A percentile compares a stretch with the other conserved stretches of the same genome.
phyloP scores from a whole-genome alignment of 768 basidiomycete genomes.

The Clitopilus hobsonii region DNA sequence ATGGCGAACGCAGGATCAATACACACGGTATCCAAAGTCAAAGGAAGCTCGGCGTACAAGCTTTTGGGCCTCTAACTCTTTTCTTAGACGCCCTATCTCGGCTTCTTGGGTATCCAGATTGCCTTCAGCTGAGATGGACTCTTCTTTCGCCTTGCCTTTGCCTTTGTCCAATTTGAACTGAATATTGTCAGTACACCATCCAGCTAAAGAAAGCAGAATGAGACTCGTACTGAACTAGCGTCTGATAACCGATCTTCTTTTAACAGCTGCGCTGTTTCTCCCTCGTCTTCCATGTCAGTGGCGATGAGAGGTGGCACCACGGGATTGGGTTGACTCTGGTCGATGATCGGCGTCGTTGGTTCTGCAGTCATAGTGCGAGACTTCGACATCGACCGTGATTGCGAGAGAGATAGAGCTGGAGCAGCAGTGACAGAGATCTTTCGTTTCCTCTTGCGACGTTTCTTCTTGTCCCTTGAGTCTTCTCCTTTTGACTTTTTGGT shows the following conservation, averaged over 20 bases:
- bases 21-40: background rate
- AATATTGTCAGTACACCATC: background rate
- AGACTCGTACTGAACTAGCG: constrained; percentile 11
- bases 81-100: constrained; percentile 34
- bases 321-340: background rate
- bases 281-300: background rate
- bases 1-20: constrained; percentile 4
- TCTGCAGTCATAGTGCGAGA: constrained; percentile 8
- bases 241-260: constrained; percentile 4
- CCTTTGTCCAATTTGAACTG: constrained; percentile 31
- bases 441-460: constrained; percentile 30
- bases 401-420: constrained; percentile 8
- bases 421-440: constrained; percentile 26
- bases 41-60: constrained; percentile 23
- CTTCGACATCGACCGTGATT: constrained; percentile 3
- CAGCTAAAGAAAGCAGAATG: background rate
- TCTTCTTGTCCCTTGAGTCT: constrained; percentile 32
- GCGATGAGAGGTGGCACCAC: background rate
- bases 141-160: constrained; percentile 31
- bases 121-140: constrained; percentile 11
- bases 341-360: constrained; percentile 6
- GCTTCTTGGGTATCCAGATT: constrained; percentile 13
- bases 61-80: constrained; percentile 36
- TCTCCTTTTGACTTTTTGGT: constrained; percentile 25
- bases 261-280: background rate